Evolutionary conservation across 108 stramenopile genomes (phyloP), one percentile per base, ranked within the genome.

Genomic region (Discostella stelligeroides): DNA sequence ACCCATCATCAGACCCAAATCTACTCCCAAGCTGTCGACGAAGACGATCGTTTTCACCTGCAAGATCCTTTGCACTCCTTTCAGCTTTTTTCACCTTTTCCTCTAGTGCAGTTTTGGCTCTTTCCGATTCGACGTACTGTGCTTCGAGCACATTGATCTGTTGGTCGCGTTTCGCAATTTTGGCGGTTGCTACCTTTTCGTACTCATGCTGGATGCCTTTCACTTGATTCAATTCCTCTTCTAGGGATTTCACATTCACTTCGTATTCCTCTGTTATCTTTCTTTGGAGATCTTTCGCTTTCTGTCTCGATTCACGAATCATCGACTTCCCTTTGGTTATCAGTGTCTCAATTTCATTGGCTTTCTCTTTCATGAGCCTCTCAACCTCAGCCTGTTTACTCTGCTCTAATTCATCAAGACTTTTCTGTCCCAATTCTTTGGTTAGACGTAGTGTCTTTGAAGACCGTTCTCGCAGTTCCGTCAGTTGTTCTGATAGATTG

Each of bases 21-120:
- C 92, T 61, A 37, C 91, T 85, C 12, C 90, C 86, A 38, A 95
- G 75, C 54, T 90, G 90, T n/a, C 91, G 82, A n/a, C 91, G 85
- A 59, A 85, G 90, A 23, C 91, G 82, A 63, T 95, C 93, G 68
- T 90, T 92, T 12, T 95, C 93, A 43, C 80, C 82, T 25, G 60
- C 37, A 14, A 92, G 77, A 29, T 87, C 83, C 42, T 59, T 76
- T 29, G 75, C 87, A 34, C 84, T 91, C 45, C 86, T 74, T 55
- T 88, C 89, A 9, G 85, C 54, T 23, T 75, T 72, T 51, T 66
- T 78, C 14, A 50, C 54, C 43, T 73, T 58, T 51, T 82, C 85
- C 74, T 90, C 84, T 38, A 84, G 55, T 29, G 87, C 86, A 57
- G 82, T 73, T 30, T 42, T 77, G 9, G 84, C 84, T 23, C 60